These are phyloP conservation scores for Xanthoparmelia taractica DNA, from an alignment of 495 filamentous ascomycete genomes.

Conservation along the genomic window DNA sequence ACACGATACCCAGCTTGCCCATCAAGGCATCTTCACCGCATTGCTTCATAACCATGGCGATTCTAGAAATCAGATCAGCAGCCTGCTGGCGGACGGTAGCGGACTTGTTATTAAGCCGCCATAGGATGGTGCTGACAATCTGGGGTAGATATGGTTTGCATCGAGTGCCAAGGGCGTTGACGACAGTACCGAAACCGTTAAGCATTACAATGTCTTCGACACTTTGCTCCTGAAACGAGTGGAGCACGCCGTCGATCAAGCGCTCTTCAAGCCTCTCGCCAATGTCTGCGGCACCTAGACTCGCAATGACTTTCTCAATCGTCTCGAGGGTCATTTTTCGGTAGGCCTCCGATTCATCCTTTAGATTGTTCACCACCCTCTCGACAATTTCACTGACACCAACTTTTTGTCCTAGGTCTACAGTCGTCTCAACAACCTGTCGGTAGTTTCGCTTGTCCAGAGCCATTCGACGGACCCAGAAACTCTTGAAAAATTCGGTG, in stretches of 20 bases:
- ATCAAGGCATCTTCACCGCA: conserved; percentile 92
- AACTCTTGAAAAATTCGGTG: conserved; percentile 95
- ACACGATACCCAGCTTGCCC: conserved; percentile 91
- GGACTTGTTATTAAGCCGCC: conserved; percentile 94
- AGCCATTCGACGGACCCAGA: conserved; percentile 97
- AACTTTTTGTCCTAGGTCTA: conserved; percentile 95
- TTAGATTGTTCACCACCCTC: conserved; percentile 86
- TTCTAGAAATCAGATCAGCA: conserved; percentile 90
- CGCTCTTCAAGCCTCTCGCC: conserved; percentile 86
- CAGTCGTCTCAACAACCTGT: conserved; percentile 95
- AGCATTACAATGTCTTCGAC: conserved; percentile 94
- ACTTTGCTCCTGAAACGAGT: conserved; percentile 96
- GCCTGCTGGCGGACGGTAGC: conserved; percentile 94
- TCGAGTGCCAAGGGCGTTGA: conserved; percentile 87
- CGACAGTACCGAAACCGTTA: conserved; percentile 97
- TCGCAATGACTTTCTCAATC: conserved; percentile 88
- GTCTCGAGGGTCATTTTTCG: conserved; percentile 99
- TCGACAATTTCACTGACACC: conserved; percentile 93
- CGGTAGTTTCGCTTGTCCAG: conserved; percentile 94
- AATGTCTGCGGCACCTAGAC: conserved; percentile 88
- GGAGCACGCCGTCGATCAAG: conserved; percentile 91
- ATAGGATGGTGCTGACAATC: conserved; percentile 94
- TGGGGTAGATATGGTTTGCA: conserved; percentile 96
- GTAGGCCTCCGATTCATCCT: conserved; percentile 97
- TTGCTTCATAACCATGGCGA: conserved; percentile 98